A percentile compares a stretch with the other conserved stretches of the same genome.
These are phyloP conservation scores for Heterobasidion occidentale DNA, from an alignment of 1,284 basidiomycete genomes.

Conservation along the genomic window DNA sequence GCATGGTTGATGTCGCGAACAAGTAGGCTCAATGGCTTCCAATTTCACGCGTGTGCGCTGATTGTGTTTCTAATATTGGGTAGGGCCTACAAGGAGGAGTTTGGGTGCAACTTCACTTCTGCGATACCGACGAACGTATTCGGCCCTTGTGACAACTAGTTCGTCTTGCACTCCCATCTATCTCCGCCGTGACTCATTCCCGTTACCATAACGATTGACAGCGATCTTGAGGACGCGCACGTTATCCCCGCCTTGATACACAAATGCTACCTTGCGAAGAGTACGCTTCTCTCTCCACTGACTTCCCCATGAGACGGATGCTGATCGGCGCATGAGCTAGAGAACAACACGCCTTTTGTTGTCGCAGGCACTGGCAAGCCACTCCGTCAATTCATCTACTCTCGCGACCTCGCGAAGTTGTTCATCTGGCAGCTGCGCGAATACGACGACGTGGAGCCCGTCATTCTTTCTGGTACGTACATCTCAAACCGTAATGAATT, in stretches of 20 bases:
- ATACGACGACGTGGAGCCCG: slow-evolving; percentile 82
- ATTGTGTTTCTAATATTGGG: not conserved
- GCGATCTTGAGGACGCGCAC: slow-evolving; percentile 82
- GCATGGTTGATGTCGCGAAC: slow-evolving; percentile 90
- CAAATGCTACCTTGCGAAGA: slow-evolving; percentile 82
- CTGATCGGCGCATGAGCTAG: slow-evolving; percentile 29
- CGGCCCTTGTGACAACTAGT: slow-evolving; percentile 81
- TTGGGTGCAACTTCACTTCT: slow-evolving; percentile 84
- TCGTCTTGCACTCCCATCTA: slow-evolving; percentile 12
- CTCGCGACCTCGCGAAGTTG: slow-evolving; percentile 84
- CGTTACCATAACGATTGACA: slow-evolving; percentile 22
- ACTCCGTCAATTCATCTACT: slow-evolving; percentile 90
- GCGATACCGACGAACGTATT: slow-evolving; percentile 93
- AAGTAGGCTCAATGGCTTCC: slow-evolving; percentile 45
- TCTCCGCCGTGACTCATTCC: slow-evolving; percentile 2
- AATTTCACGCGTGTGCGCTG: not conserved
- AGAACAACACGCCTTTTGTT: slow-evolving; percentile 74
- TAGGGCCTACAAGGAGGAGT: slow-evolving; percentile 88
- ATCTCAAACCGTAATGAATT: not conserved
- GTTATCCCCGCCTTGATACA: slow-evolving; percentile 89
- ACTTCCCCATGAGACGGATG: not conserved
- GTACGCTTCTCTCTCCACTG: slow-evolving; percentile 30
- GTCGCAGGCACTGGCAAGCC: slow-evolving; percentile 85
- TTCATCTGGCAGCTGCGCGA: slow-evolving; percentile 89
- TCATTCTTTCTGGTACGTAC: slow-evolving; percentile 73